These are phyloP conservation scores for Elaeis guineensis DNA, from an alignment of 176 grass and related monocot species.

Conservation along the genomic window DNA sequence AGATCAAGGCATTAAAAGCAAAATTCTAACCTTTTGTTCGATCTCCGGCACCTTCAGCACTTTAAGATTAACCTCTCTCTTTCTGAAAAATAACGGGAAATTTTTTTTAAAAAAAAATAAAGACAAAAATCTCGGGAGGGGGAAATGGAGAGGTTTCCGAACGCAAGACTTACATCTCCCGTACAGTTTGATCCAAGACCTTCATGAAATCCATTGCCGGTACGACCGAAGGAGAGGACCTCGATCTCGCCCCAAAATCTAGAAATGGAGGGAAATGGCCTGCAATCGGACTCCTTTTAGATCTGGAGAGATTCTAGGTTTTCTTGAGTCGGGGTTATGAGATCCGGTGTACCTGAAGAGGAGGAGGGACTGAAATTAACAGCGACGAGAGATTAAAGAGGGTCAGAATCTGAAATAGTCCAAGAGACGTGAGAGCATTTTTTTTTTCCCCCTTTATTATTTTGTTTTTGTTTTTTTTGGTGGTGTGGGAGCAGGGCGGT, in stretches of 20 bases:
- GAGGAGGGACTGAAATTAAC: too few relatives aligned
- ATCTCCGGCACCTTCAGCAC: slow-evolving; percentile 82
- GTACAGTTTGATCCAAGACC: slow-evolving; percentile 91
- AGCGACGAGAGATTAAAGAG: too few relatives aligned
- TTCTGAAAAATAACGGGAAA: slow-evolving; percentile 31
- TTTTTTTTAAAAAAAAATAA: not conserved
- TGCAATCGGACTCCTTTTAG: too few relatives aligned
- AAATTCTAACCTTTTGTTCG: slow-evolving; percentile 64
- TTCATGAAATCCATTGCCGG: slow-evolving; percentile 96
- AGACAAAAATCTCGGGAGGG: slow-evolving; percentile 7
- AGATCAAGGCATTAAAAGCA: not conserved
- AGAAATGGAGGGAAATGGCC: too few relatives aligned
- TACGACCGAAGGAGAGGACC: slow-evolving; percentile 3
- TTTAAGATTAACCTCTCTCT: slow-evolving; percentile 80
- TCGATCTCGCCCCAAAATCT: not conserved
- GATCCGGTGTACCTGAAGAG: too few relatives aligned
- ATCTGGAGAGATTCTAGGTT: too few relatives aligned
- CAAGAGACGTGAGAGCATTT: too few relatives aligned
- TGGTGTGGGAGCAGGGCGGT: too few relatives aligned
- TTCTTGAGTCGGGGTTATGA: too few relatives aligned
- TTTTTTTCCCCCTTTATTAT: too few relatives aligned
- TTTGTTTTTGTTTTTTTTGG: too few relatives aligned
- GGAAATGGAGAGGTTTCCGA: not conserved
- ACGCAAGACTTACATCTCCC: slow-evolving; percentile 72
- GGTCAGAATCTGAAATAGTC: too few relatives aligned